Evolutionary conservation across 2,329 filamentous ascomycete genomes (phyloP).

Genomic region (Pseudocercospora macadamiae): DNA sequence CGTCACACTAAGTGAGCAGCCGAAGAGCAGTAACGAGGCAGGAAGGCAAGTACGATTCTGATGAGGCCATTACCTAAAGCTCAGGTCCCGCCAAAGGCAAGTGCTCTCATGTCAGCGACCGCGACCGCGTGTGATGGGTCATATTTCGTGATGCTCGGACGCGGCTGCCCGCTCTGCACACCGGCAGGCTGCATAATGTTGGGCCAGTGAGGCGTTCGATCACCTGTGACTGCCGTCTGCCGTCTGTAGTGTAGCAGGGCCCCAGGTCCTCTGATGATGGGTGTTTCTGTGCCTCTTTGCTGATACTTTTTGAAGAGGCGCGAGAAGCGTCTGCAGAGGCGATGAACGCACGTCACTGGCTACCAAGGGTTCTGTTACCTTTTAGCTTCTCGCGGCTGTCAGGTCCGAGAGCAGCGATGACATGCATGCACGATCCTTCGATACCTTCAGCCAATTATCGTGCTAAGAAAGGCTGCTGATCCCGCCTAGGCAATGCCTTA

Average conservation of each 20-base stretch:
- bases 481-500: neutral
- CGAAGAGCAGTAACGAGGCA: neutral
- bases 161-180: neutral
- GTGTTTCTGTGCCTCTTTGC: neutral
- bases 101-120: too few species aligned
- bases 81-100: neutral
- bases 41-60: conserved; percentile 1
- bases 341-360: neutral
- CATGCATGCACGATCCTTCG: neutral
- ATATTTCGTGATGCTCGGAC: neutral
- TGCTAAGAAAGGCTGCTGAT: too few species aligned
- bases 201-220: neutral
- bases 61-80: conserved; percentile 15
- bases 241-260: neutral
- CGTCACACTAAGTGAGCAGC: conserved; percentile 2
- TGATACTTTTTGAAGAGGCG: conserved; percentile 3
- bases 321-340: conserved; percentile 6
- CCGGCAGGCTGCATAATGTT: conserved; percentile 7
- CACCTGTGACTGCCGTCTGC: neutral
- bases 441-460: too few species aligned
- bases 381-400: neutral
- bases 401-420: neutral
- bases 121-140: neutral
- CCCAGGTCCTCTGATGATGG: neutral
- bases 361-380: neutral